Conservation (phyloP, 805 yeast genomes). For the Yarrowia keelungensis region DNA sequence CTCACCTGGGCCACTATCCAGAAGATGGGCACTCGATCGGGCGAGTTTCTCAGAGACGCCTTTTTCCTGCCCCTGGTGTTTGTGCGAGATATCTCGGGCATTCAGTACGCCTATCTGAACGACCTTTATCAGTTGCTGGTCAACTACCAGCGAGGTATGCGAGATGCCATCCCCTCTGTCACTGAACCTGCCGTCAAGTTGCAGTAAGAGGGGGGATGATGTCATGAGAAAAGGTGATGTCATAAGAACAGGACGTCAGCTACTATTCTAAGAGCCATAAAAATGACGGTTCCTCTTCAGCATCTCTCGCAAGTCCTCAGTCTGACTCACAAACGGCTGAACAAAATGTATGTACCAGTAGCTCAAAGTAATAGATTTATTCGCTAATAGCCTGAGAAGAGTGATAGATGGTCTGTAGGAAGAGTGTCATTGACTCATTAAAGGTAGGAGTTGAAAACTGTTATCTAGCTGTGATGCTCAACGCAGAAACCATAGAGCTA, state of each 20-base stretch:
- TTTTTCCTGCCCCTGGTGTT: constrained; percentile 32
- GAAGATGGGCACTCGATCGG: constrained; percentile 6
- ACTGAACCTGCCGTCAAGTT: constrained; percentile 1
- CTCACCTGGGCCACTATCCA: constrained; percentile 7
- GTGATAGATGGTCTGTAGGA: too few species aligned
- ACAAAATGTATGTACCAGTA: background rate
- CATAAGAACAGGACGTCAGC: too few species aligned
- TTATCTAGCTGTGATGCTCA: too few species aligned
- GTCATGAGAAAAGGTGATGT: too few species aligned
- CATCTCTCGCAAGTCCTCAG: background rate
- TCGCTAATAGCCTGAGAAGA: too few species aligned
- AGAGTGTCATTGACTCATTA: too few species aligned
- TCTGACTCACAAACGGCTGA: background rate
- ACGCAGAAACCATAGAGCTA: too few species aligned
- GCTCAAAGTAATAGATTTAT: background rate
- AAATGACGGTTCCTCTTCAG: too few species aligned
- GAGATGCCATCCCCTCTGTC: background rate
- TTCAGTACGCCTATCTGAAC: background rate
- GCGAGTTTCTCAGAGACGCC: constrained; percentile 20
- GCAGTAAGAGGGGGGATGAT: background rate
- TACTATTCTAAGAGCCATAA: too few species aligned
- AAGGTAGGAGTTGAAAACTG: too few species aligned
- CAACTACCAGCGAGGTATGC: background rate
- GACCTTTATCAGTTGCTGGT: constrained; percentile 13
- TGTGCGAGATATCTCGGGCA: background rate